phyloP scores from a whole-genome alignment of 2,329 filamentous ascomycete species.

The Neonectria coccinea region DNA sequence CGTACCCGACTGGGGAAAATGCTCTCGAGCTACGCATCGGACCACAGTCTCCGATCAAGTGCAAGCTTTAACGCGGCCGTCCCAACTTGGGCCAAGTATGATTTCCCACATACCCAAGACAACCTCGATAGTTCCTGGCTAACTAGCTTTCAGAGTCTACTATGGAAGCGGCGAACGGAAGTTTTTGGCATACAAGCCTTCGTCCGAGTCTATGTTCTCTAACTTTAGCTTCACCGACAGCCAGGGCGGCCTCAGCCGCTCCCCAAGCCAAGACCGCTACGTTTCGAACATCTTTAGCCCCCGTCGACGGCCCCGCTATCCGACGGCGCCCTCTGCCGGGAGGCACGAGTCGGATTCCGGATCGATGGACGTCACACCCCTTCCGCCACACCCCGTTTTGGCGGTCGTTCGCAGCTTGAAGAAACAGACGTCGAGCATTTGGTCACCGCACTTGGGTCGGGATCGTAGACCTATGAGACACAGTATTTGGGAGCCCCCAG shows the following conservation, averaged over 20 bases:
- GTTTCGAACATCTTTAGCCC: slow-evolving; percentile 59
- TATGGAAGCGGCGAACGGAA: slow-evolving; percentile 75
- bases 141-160: slow-evolving; percentile 65
- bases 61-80: slow-evolving; percentile 61
- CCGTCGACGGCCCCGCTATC: slow-evolving; percentile 58
- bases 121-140: slow-evolving; percentile 21
- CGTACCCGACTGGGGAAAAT: slow-evolving; percentile 65
- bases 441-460: slow-evolving; percentile 78
- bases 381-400: slow-evolving; percentile 46
- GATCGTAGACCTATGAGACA: slow-evolving; percentile 70
- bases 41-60: slow-evolving; percentile 65
- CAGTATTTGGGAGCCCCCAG: slow-evolving; percentile 80
- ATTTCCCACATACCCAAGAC: not conserved
- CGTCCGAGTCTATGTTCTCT: slow-evolving; percentile 60
- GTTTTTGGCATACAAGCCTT: slow-evolving; percentile 59
- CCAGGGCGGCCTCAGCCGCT: slow-evolving; percentile 60
- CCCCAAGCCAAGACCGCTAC: slow-evolving; percentile 63
- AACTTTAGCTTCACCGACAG: slow-evolving; percentile 60
- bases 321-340: slow-evolving; percentile 15
- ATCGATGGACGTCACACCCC: slow-evolving; percentile 60
- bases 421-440: slow-evolving; percentile 71
- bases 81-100: slow-evolving; percentile 67
- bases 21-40: slow-evolving; percentile 61
- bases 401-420: slow-evolving; percentile 48
- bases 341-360: slow-evolving; percentile 35